Evolutionary conservation across 2,329 filamentous ascomycete genomes (phyloP).

Genomic region (Hansfordia pulvinata): DNA sequence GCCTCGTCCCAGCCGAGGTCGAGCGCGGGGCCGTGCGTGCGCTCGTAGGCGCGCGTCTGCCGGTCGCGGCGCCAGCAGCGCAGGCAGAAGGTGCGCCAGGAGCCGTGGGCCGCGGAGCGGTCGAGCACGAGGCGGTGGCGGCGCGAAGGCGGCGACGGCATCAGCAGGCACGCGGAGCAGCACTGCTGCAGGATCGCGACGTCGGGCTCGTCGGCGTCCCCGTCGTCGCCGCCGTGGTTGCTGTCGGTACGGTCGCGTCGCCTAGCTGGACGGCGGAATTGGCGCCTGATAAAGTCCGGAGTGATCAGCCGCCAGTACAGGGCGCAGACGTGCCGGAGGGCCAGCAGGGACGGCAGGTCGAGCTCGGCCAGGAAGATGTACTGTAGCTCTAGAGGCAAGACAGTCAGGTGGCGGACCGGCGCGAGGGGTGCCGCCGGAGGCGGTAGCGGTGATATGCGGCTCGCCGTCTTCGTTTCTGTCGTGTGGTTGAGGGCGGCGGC

Average conservation of each 20-base stretch:
- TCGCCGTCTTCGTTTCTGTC: no score
- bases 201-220: not conserved
- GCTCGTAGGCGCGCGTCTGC: no score
- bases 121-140: no score
- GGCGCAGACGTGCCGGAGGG: conserved; percentile 3
- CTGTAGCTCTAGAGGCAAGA: conserved; percentile 4
- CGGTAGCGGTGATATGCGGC: no score
- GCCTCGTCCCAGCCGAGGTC: no score
- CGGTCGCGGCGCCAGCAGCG: conserved; percentile 5
- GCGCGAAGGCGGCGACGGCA: no score
- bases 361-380: conserved; percentile 2
- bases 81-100: conserved; percentile 4
- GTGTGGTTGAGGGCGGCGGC: no score
- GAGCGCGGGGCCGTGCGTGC: no score
- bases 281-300: not conserved
- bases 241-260: no score
- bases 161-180: conserved; percentile 4
- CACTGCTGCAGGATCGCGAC: conserved; percentile 2
- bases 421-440: no score
- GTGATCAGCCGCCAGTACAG: conserved; percentile 2
- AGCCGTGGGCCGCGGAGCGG: not conserved
- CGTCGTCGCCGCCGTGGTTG: conserved; percentile 1
- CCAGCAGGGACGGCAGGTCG: not conserved
- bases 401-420: not conserved
- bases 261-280: no score